Evolutionary conservation across 306 rosid genomes (phyloP), one percentile per base, ranked within the genome.

Genomic region (Hippophae tibetana): DNA sequence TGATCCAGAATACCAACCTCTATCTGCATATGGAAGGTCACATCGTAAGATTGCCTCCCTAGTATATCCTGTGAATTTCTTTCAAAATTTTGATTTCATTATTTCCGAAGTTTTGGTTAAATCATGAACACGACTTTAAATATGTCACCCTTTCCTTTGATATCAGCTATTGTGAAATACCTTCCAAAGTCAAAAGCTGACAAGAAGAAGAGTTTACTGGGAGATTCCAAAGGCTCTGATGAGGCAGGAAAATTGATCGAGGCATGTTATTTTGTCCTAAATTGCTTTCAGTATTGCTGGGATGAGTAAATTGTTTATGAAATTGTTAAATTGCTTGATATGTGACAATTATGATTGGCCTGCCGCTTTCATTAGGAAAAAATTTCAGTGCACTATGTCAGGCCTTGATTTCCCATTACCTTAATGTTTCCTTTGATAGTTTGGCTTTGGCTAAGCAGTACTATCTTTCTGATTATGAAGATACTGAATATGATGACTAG

Each of bases 1-100:
- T 70, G 95, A 92, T 71, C 99, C 95, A 0, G 99, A 88, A 70
- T 92, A 79, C 72, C 84, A 72, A 72, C 89, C 93, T 62, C 82
- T 81, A 9, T 76, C 88, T 57, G 82, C 84, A 40, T 92, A 85
- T 65, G 89, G 92, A 54, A 78, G 77, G 78, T 75, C 96, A 2
- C 84, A 88, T 50, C 49, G 98, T 90, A 75, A 71, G 85, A 26
- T 67, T 68, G 57, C 69, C 23, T 1, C 13, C 47, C 54, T 12
- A 12, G 9, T 42, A 0, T 56, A 9, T 48, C 54, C 57, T 61
- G 31, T 40, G 5, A 26, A 13, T 13, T 71, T 9, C 41, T 46
- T 54, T n/a, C 54, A 14, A 7, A 18, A 48, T 47, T 57, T 61
- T 10, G 31, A 13, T 52, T 57, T 65, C 10, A 40, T 43, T 13